These are phyloP conservation scores for Chalciporus piperatus DNA, from an alignment of 768 basidiomycete species.

Conservation along the genomic window DNA sequence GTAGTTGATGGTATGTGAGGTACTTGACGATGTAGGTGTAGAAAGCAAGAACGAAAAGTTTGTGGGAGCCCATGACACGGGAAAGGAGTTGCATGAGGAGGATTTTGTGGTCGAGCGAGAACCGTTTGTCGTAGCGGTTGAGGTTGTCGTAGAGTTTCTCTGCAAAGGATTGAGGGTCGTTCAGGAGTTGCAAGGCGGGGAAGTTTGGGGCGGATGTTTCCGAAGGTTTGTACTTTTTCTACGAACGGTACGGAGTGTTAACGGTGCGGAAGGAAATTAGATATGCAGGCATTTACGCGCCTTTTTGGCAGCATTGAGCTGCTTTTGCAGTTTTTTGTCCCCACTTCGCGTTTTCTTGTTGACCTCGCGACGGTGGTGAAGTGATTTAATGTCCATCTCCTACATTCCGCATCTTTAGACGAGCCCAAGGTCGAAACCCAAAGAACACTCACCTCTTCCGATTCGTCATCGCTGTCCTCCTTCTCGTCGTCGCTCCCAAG, in stretches of 20 bases:
- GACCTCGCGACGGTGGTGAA: constrained; percentile 86
- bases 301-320: constrained; percentile 72
- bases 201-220: constrained; percentile 60
- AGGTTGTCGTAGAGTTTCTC: constrained; percentile 90
- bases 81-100: constrained; percentile 95
- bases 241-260: constrained; percentile 29
- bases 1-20: constrained; percentile 87
- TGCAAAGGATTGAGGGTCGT: constrained; percentile 93
- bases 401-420: constrained; percentile 22
- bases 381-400: constrained; percentile 64
- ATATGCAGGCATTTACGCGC: constrained; percentile 35
- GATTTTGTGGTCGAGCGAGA: constrained; percentile 95
- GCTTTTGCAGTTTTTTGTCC: constrained; percentile 76
- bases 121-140: constrained; percentile 86
- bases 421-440: constrained; percentile 8
- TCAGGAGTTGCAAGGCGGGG: constrained; percentile 85
- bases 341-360: constrained; percentile 89
- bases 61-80: constrained; percentile 90
- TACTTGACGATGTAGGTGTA: constrained; percentile 97
- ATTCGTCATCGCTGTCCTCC: constrained; percentile 72
- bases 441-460: constrained; percentile 37
- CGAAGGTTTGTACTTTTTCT: constrained; percentile 36
- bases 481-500: constrained; percentile 81
- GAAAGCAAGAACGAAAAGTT: constrained; percentile 89
- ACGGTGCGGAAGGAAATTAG: neutral